Conservation (phyloP, 1,284 basidiomycete genomes). For the Abortiporus biennis region DNA sequence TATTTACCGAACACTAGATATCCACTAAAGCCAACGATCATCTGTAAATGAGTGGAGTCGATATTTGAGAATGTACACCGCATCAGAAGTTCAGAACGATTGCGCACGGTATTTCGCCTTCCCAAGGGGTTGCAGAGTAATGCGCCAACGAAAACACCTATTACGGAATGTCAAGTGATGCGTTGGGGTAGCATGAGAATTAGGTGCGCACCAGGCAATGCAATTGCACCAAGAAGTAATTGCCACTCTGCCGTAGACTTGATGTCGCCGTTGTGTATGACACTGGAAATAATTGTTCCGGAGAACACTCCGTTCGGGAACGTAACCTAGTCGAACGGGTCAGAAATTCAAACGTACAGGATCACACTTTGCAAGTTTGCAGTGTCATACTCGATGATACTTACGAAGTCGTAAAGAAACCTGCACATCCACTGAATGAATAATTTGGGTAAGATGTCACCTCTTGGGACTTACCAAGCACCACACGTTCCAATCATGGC, state of each 20-base stretch:
- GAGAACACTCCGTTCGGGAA: conserved; percentile 55
- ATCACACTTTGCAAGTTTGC: background rate
- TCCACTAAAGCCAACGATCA: conserved; percentile 72
- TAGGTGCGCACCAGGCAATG: conserved; percentile 50
- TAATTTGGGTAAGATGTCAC: background rate
- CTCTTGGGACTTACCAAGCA: conserved; percentile 45
- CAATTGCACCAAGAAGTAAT: conserved; percentile 59
- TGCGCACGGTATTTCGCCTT: conserved; percentile 50
- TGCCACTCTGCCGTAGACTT: conserved; percentile 65
- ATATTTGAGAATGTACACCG: too few species aligned
- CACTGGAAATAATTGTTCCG: conserved; percentile 57
- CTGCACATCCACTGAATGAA: conserved; percentile 29
- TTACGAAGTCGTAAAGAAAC: conserved; percentile 73
- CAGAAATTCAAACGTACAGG: background rate
- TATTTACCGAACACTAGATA: conserved; percentile 63
- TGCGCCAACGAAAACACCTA: conserved; percentile 49
- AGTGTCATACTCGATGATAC: conserved; percentile 11
- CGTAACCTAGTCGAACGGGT: conserved; percentile 36
- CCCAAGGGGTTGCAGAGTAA: conserved; percentile 59
- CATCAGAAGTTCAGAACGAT: background rate
- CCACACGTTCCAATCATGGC: conserved; percentile 64
- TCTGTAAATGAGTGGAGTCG: conserved; percentile 31
- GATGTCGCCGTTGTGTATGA: conserved; percentile 47
- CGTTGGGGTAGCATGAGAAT: background rate
- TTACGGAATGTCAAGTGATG: conserved; percentile 3